Percentiles rank a stretch among this genome's conserved stretches.
phyloP scores from a whole-genome alignment of 192 early-diverging fungal species.

The Coemansia sp. region DNA sequence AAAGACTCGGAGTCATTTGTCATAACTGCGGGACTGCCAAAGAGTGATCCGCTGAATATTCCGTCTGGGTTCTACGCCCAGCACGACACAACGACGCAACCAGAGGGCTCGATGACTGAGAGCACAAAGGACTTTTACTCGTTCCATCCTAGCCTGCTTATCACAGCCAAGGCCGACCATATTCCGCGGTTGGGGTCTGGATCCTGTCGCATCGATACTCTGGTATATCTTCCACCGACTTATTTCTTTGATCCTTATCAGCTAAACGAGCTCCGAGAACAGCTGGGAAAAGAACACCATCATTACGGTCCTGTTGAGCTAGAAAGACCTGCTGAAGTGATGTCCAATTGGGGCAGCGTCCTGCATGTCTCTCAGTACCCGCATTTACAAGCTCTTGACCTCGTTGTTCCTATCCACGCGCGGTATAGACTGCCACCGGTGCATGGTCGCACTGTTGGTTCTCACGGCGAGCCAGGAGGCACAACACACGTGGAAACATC shows the following conservation, averaged over 20 bases:
- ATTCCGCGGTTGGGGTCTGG: neutral
- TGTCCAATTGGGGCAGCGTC: constrained; percentile 47
- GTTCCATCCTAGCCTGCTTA: constrained; percentile 35
- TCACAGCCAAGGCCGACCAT: constrained; percentile 13
- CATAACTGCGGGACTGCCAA: constrained; percentile 3
- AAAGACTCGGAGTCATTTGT: constrained; percentile 7
- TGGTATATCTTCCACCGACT: constrained; percentile 29
- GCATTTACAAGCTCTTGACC: constrained; percentile 9
- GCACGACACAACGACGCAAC: constrained; percentile 16
- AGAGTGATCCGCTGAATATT: constrained; percentile 8
- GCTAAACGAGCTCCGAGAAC: constrained; percentile 17
- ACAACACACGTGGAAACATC: constrained; percentile 32
- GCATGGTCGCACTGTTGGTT: constrained; percentile 24
- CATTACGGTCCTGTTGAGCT: constrained; percentile 43
- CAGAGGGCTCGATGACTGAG: constrained; percentile 10
- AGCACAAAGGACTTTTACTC: constrained; percentile 30
- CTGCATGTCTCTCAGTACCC: constrained; percentile 23
- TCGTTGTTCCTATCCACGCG: constrained; percentile 37
- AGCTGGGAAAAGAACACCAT: constrained; percentile 9
- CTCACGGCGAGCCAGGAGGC: constrained; percentile 33
- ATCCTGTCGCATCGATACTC: constrained; percentile 16
- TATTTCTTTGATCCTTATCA: constrained; percentile 55
- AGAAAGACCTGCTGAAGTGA: constrained; percentile 40
- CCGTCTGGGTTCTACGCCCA: constrained; percentile 25
- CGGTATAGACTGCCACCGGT: constrained; percentile 44